phyloP scores from a whole-genome alignment of 768 basidiomycete species.

The Trametes punicea region DNA sequence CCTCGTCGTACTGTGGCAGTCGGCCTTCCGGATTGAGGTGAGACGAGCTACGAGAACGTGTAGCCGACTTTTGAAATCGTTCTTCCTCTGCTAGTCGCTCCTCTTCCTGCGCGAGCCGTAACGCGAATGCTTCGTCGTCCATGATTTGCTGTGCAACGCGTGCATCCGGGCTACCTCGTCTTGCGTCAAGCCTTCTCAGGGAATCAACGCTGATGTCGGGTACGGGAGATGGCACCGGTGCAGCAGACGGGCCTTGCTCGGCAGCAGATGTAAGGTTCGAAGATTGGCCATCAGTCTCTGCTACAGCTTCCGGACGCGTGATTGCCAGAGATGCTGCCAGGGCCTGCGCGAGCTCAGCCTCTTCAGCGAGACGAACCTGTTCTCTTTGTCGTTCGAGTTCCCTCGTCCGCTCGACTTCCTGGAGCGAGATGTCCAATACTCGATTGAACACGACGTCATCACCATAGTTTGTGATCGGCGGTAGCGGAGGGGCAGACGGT shows the following conservation, averaged over 20 bases:
- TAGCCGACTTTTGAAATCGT: conserved; percentile 31
- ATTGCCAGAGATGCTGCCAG: conserved; percentile 48
- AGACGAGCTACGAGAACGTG: neutral
- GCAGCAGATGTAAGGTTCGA: conserved; percentile 14
- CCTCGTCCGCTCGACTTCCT: conserved; percentile 12
- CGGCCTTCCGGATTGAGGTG: neutral
- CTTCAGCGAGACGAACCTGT: conserved; percentile 38
- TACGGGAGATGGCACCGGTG: conserved; percentile 3
- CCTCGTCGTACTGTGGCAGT: conserved; percentile 18
- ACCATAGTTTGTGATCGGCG: neutral
- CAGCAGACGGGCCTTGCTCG: conserved; percentile 4
- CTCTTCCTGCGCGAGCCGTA: conserved; percentile 37
- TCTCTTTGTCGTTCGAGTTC: conserved; percentile 1
- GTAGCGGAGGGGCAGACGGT: conserved; percentile 8
- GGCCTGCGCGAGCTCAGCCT: conserved; percentile 64
- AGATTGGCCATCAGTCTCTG: conserved; percentile 6
- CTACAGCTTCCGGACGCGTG: neutral
- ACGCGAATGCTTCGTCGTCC: conserved; percentile 46
- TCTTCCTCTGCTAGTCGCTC: conserved; percentile 30
- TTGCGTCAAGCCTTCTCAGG: neutral
- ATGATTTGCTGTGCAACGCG: conserved; percentile 19
- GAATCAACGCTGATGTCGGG: neutral
- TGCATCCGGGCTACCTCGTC: neutral
- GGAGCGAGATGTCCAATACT: conserved; percentile 22
- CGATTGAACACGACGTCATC: conserved; percentile 17